A percentile compares a stretch with the other conserved stretches of the same genome.
Evolutionary conservation across 2,329 filamentous ascomycete genomes (phyloP).

Genomic region (Myriosclerotinia duriaeana): DNA sequence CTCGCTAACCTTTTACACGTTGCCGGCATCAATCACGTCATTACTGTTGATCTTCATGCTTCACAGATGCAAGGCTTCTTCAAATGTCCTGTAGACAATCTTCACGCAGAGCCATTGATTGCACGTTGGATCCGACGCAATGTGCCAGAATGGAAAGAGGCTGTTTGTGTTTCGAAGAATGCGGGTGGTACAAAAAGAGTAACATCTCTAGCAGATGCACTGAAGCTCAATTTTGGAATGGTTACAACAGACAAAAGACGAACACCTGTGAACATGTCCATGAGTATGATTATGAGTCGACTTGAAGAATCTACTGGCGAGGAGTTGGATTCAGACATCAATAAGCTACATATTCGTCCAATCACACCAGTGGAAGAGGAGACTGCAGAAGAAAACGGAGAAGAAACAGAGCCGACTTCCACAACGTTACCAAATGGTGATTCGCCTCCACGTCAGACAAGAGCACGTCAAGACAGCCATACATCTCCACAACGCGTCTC

Average conservation of each 20-base stretch:
- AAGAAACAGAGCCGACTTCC: slow-evolving; percentile 18
- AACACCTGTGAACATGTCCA: slow-evolving; percentile 63
- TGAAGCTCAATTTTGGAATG: slow-evolving; percentile 97
- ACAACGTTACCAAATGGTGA: slow-evolving; percentile 24
- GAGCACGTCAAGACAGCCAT: slow-evolving; percentile 34
- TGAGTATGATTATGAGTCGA: slow-evolving; percentile 74
- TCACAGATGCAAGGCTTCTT: slow-evolving; percentile 99
- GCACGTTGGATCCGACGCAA: slow-evolving; percentile 93
- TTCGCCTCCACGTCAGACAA: slow-evolving; percentile 28
- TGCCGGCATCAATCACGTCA: slow-evolving; percentile 94
- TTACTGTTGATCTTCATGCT: slow-evolving; percentile 93
- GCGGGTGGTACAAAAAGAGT: slow-evolving; percentile 95
- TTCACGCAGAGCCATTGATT: slow-evolving; percentile 92
- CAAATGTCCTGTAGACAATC: slow-evolving; percentile 94
- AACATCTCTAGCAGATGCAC: slow-evolving; percentile 88
- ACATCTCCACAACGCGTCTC: slow-evolving; percentile 33
- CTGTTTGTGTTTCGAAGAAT: slow-evolving; percentile 97
- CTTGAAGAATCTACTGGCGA: slow-evolving; percentile 60
- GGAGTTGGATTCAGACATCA: slow-evolving; percentile 43
- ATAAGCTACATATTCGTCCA: slow-evolving; percentile 35
- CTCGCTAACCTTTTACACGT: slow-evolving; percentile 91
- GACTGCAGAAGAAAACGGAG: slow-evolving; percentile 11
- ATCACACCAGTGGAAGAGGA: slow-evolving; percentile 25
- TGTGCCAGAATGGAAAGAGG: slow-evolving; percentile 82
- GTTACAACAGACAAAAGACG: slow-evolving; percentile 81